Base-by-base conservation (phyloP, 1,284 basidiomycete genomes). In the Cryptococcus sp. region DNA sequence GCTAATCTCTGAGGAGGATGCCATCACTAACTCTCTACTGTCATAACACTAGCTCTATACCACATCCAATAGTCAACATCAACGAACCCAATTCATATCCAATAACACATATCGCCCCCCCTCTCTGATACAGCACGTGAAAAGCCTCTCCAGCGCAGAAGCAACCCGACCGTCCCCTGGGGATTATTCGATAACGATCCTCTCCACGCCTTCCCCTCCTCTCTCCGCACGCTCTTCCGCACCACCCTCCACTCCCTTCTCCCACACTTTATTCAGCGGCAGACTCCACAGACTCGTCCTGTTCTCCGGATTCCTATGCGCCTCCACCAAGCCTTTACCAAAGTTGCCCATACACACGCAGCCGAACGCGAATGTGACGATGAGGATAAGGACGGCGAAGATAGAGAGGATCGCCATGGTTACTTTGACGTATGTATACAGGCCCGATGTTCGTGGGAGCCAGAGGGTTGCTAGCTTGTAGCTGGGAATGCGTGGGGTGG, bases 391-490 rank as follows among this genome's bases (percentile, higher is more conserved):
- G 38, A 74, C 66, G n/a, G 70, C 54, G 36, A 72, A 69, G n/a
- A 63, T 59, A n/a, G 70, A 67, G 48, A 75, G 69, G 12, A 73
- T 60, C n/a, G 68, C 70, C 58, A 73, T 66, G 7, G 71, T 75
- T 45, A 68, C 63, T 38, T 56, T 57, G 11, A 68, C 70, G 50
- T 65, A 68, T 38, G 53, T 57, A 55, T 71, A 75, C 16, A 71
- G 51, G 2, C 50, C 24, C 1, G 56, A 49, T 0, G 67, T 68
- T 7, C 42, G 28, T 2, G 66, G 66, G 12, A 71, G 50, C 61
- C 64, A 75, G 45, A 75, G 59, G 5, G 65, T 66, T 6, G 64
- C 60, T 4, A 75, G 58, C 46, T 73, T 75, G 61, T 72, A 75
- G 24, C 71, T 73, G 50, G 16, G 13, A 5, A 38, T 21, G 18